Conservation (phyloP, 768 basidiomycete genomes). For the Leccinum disarticulatum region DNA sequence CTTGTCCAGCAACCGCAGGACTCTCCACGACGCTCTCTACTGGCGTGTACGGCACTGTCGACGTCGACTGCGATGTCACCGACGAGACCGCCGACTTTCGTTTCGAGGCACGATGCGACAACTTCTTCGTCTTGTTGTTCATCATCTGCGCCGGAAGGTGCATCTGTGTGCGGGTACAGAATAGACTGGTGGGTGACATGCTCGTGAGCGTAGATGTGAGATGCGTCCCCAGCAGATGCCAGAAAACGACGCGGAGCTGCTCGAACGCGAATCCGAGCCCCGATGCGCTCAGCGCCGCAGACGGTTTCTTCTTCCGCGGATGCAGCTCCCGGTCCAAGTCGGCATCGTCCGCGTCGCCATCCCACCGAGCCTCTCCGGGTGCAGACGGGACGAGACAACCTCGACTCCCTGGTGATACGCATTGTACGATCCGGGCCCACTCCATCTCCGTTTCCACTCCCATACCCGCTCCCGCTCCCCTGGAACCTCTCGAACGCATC, state of each 20-base stretch:
- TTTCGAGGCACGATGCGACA: conserved; percentile 25
- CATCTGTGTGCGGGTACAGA: conserved; percentile 32
- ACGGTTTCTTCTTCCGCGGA: conserved; percentile 35
- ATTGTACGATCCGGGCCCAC: not conserved
- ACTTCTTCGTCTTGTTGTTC: conserved; percentile 9
- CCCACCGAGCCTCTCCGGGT: conserved; percentile 12
- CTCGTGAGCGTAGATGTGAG: conserved; percentile 24
- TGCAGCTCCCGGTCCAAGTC: conserved; percentile 64
- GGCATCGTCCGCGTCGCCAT: conserved; percentile 45
- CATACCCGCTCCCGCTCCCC: conserved; percentile 39
- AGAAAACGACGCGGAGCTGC: conserved; percentile 55
- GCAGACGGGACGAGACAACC: not conserved
- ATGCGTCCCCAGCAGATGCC: conserved; percentile 20
- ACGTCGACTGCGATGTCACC: conserved; percentile 47
- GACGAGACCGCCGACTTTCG: conserved; percentile 39
- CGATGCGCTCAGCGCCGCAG: conserved; percentile 35
- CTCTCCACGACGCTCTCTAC: conserved; percentile 35
- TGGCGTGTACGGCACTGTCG: conserved; percentile 40
- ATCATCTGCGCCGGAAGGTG: conserved; percentile 18
- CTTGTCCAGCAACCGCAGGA: conserved; percentile 18
- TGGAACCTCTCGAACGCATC: conserved; percentile 66
- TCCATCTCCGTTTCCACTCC: conserved; percentile 22
- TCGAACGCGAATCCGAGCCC: conserved; percentile 61
- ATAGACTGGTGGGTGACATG: conserved; percentile 26
- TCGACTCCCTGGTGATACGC: not conserved